phyloP scores from a whole-genome alignment of 2,329 filamentous ascomycete species.

The Fusarium lateritium region DNA sequence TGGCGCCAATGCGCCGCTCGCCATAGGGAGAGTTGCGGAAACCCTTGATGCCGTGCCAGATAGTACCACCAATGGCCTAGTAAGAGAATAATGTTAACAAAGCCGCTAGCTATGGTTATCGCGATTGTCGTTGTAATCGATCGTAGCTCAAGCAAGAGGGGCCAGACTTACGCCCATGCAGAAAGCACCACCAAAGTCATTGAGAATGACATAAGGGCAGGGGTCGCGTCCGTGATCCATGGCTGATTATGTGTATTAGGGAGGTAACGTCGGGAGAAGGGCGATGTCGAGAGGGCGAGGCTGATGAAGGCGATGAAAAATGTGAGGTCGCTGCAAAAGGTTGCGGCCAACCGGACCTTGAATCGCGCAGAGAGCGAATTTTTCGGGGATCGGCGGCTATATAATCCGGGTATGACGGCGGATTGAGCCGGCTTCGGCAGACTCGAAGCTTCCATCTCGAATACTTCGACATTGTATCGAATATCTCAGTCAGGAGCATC shows the following conservation, averaged over 20 bases:
- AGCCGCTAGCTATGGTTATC: slow-evolving; percentile 1
- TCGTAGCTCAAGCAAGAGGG: slow-evolving; percentile 8
- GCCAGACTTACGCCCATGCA: slow-evolving; percentile 85
- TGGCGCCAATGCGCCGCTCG: slow-evolving; percentile 93
- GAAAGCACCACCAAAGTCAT: slow-evolving; percentile 98
- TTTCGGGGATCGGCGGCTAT: slow-evolving; percentile 27
- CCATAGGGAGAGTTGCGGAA: slow-evolving; percentile 92
- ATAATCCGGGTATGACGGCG: slow-evolving; percentile 30
- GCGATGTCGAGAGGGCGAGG: slow-evolving; percentile 27
- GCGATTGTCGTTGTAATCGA: slow-evolving; percentile 18
- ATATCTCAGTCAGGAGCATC: not conserved
- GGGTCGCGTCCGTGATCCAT: slow-evolving; percentile 99
- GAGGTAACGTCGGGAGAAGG: slow-evolving; percentile 6
- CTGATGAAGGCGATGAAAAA: slow-evolving; percentile 40
- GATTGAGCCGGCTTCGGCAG: slow-evolving; percentile 24
- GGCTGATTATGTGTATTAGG: slow-evolving; percentile 30
- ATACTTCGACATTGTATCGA: not conserved
- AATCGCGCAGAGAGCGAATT: slow-evolving; percentile 35
- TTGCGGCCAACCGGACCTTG: slow-evolving; percentile 32
- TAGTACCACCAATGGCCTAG: slow-evolving; percentile 81
- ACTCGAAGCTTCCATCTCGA: slow-evolving; percentile 33
- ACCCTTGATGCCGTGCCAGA: slow-evolving; percentile 98
- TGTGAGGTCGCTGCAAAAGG: slow-evolving; percentile 42
- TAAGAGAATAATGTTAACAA: slow-evolving; percentile 35
- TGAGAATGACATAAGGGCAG: slow-evolving; percentile 95